Percentiles rank a stretch among this genome's conserved stretches.
These are phyloP conservation scores for Schizosaccharomyces osmophilus DNA, from an alignment of 805 yeast species.

Conservation along the genomic window DNA sequence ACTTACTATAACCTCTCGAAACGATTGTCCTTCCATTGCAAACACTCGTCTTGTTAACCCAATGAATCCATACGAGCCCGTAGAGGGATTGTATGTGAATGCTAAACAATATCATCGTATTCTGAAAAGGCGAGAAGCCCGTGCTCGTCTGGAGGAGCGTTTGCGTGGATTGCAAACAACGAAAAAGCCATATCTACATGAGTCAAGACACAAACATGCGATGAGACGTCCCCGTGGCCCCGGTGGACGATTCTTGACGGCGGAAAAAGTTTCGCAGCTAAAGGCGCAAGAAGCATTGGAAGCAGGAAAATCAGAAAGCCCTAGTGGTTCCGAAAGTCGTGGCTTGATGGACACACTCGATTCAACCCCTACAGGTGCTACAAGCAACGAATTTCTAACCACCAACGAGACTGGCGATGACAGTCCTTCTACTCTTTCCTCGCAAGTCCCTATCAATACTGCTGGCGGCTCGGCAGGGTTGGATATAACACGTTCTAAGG, in stretches of 20 bases:
- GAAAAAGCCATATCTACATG: slow-evolving; percentile 64
- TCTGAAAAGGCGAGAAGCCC: slow-evolving; percentile 70
- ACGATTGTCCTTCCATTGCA: too few relatives aligned
- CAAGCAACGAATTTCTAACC: too few relatives aligned
- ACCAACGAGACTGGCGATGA: too few relatives aligned
- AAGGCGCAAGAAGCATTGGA: slow-evolving; percentile 13
- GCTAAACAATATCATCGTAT: slow-evolving; percentile 95
- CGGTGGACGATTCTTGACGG: slow-evolving; percentile 90
- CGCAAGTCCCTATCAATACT: not conserved
- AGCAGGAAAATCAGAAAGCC: not conserved
- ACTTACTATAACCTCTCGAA: too few relatives aligned
- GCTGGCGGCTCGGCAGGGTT: not conserved
- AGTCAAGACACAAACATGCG: slow-evolving; percentile 93
- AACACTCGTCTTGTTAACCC: not conserved
- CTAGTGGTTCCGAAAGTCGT: too few relatives aligned
- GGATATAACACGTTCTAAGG: too few relatives aligned
- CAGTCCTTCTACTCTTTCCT: too few relatives aligned
- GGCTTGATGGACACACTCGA: not conserved
- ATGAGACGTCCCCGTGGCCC: slow-evolving; percentile 98
- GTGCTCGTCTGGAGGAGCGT: slow-evolving; percentile 78
- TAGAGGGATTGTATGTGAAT: slow-evolving; percentile 43
- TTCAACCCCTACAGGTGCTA: not conserved
- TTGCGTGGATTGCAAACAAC: slow-evolving; percentile 13
- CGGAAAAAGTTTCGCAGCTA: slow-evolving; percentile 50
- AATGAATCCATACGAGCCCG: not conserved